phyloP scores from a whole-genome alignment of 108 stramenopile species.

The Nitzschia inconspicua region DNA sequence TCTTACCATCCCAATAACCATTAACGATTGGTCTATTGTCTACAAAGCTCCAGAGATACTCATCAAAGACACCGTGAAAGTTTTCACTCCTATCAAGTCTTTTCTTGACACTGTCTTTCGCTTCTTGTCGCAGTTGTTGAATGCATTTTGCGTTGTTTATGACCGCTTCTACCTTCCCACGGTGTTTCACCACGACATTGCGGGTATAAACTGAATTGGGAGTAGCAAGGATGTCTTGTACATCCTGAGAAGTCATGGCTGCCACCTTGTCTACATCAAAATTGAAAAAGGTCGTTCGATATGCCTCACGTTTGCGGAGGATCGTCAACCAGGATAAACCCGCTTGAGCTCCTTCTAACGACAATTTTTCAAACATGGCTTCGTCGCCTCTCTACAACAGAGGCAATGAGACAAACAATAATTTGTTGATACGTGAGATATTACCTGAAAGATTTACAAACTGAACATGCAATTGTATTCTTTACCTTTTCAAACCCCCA shows the following conservation, averaged over 20 bases:
- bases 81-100: background rate
- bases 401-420: background rate
- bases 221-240: conserved; percentile 27
- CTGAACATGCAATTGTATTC: background rate
- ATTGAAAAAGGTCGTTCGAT: conserved; percentile 47
- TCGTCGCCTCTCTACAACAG: conserved; percentile 30
- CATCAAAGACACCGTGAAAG: conserved; percentile 21
- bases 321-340: conserved; percentile 74
- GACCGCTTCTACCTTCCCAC: conserved; percentile 52
- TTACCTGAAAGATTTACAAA: background rate
- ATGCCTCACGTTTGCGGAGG: conserved; percentile 60
- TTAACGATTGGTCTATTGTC: conserved; percentile 61
- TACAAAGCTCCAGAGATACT: conserved; percentile 61
- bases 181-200: conserved; percentile 49
- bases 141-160: conserved; percentile 53
- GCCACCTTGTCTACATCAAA: conserved; percentile 66
- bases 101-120: background rate
- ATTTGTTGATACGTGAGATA: too few species aligned
- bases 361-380: conserved; percentile 63
- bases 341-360: conserved; percentile 67
- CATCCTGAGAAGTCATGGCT: conserved; percentile 36
- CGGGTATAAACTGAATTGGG: conserved; percentile 9
- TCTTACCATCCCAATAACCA: conserved; percentile 10
- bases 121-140: conserved; percentile 19
- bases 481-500: conserved; percentile 52